phyloP scores from a whole-genome alignment of 495 filamentous ascomycete genomes.

The Talaromyces trachyspermus region DNA sequence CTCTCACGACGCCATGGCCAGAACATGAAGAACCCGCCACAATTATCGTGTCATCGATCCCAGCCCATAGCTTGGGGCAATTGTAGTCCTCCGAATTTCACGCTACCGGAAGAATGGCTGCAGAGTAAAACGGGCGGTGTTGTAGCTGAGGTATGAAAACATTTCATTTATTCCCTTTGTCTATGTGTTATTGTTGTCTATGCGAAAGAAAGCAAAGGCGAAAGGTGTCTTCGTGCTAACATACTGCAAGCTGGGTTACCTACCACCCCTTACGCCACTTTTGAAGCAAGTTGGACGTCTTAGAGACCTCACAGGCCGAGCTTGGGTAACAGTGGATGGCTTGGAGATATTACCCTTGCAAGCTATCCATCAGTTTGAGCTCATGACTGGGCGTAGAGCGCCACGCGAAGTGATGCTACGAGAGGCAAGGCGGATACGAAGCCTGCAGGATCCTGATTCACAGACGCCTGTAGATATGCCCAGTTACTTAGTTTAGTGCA shows the following conservation, averaged over 20 bases:
- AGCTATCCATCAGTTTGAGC: conserved; percentile 73
- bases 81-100: conserved; percentile 55
- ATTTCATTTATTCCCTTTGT: background rate
- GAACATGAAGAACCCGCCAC: conserved; percentile 56
- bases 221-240: background rate
- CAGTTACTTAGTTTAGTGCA: no score
- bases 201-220: background rate
- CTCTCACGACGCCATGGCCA: conserved; percentile 56
- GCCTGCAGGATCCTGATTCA: no score
- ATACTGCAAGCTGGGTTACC: conserved; percentile 53
- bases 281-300: conserved; percentile 54
- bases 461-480: no score
- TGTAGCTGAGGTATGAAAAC: conserved; percentile 56
- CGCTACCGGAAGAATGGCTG: conserved; percentile 64
- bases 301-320: conserved; percentile 38
- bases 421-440: no score
- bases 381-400: conserved; percentile 70
- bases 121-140: conserved; percentile 71
- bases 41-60: conserved; percentile 68
- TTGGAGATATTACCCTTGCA: conserved; percentile 72
- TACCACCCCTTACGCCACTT: conserved; percentile 63
- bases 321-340: conserved; percentile 70
- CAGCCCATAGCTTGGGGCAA: conserved; percentile 56
- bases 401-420: conserved; percentile 66
- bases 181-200: conserved; percentile 5